Base-by-base conservation (phyloP, 306 rosid species). In the Nissolia schottii region DNA sequence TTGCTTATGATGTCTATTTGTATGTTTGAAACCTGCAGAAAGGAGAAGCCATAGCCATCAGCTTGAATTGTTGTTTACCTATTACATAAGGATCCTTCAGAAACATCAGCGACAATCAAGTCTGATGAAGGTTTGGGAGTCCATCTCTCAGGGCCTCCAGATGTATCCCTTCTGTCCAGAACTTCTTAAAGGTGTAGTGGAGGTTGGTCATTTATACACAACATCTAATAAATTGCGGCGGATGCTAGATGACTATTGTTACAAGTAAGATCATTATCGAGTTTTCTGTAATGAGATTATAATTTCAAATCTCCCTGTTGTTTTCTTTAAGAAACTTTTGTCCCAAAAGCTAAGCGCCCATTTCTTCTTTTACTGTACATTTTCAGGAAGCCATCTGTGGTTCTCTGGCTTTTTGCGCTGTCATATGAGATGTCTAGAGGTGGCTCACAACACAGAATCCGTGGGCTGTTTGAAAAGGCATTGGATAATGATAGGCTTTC, bases 391-490 rank as follows among this genome's bases (percentile, higher is more conserved):
- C 97, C 97, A 50, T 94, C 97, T 23, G 83, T 91, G 78, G 57
- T 82, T 50, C 80, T 89, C 56, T 94, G 92, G 89, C 86, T 91
- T 83, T 94, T 89, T 81, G 87, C 89, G 3, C 76, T 91, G 80
- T 80, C 89, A 58, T 94, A 83, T 20, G 98, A 94, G 87, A 87
- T 94, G 80, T 81, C 81, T 58, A 82, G 72, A 82, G 92, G 87
- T 65, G 88, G 92, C 37, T 85, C 94, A 29, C 86, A 72, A 43
- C 88, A 89, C 75, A 83, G 97, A 85, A 89, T 91, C 83, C 94
- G 90, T 67, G 86, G 97, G 28, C 77, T 94, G 82, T 94, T 94
- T 19, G 98, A 94, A 73, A 87, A 83, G 80, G 97, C 96, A 59
- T 60, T 94, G 85, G 81, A 85, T 77, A 70, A 79, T 61, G 90